Evolutionary conservation across 179 eudicot species (phyloP), one percentile per base, ranked within the genome.

Genomic region (Spinacia oleracea): DNA sequence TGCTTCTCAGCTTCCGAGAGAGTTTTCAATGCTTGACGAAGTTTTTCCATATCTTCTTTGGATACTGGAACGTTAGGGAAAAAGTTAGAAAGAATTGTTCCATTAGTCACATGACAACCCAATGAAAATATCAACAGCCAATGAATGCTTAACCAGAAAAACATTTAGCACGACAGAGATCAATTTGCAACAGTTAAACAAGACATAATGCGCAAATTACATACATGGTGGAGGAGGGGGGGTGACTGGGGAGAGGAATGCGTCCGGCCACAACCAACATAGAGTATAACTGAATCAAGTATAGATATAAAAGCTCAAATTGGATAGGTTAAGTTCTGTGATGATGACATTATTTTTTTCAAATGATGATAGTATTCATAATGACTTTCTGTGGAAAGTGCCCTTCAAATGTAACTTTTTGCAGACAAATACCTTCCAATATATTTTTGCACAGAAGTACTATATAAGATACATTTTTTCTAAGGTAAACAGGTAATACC

Each of bases 1-100:
- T 93, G 98, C 80, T 96, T 96, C 82, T 96, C 98, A 32, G 99
- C 96, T 85, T 91, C 97, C 46, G 99, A 96, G 20, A 96, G 87
- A 42, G 97, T 96, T 84, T 89, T 96, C 63, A 93, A 79, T 56
- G 99, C 99, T 79, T 91, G 96, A 32, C 99, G 94, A 48, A 96
- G 88, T 79, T 92, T 96, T 86, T 93, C 97, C 98, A 90, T 92
- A 74, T 93, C 98, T 82, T 88, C 90, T 83, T 92, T 93, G 29
- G 93, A 82, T 75, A 96, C 99, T 96, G 88, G 53, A 83, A 81
- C 80, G 71, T 46, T 56, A 56, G 56, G 0, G 25, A 7, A 6
- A 20, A 14, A 14, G 10, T 11, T 12, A 48, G 32, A 8, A 6
- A 21, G 35, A 8, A 16, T 35, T 70, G 66, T 25, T 29, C 0